These are phyloP conservation scores for Podospora anserina DNA, from an alignment of 495 filamentous ascomycete genomes.

Conservation along the genomic window DNA sequence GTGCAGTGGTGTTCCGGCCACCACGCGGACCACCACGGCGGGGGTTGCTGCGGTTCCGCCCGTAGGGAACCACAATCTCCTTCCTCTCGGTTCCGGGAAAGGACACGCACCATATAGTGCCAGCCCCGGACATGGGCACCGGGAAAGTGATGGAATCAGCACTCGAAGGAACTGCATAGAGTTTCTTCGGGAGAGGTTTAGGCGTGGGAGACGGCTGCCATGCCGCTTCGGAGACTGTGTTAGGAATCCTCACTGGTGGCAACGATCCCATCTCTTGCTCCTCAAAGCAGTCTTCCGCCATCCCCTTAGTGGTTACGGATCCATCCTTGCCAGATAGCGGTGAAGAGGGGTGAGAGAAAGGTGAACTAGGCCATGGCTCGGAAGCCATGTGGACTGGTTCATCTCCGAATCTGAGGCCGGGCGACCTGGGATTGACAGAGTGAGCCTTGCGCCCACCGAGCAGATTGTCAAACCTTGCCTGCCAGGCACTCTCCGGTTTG, in stretches of 20 bases:
- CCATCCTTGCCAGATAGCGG: constrained; percentile 15
- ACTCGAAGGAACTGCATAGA: constrained; percentile 34
- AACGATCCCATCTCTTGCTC: constrained; percentile 78
- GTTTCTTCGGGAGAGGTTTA: constrained; percentile 38
- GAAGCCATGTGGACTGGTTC: background rate
- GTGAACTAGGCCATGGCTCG: constrained; percentile 31
- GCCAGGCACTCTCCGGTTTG: constrained; percentile 51
- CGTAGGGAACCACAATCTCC: constrained; percentile 38
- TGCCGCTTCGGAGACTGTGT: constrained; percentile 51
- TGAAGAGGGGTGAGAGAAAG: constrained; percentile 44
- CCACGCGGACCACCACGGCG: constrained; percentile 40
- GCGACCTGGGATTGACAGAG: constrained; percentile 50
- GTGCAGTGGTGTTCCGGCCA: constrained; percentile 23
- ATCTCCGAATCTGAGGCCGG: constrained; percentile 55
- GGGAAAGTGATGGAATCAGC: constrained; percentile 43
- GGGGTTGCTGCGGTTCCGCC: constrained; percentile 46
- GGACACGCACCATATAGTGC: constrained; percentile 42
- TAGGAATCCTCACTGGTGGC: constrained; percentile 65
- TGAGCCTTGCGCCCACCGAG: constrained; percentile 58
- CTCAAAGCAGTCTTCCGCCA: constrained; percentile 77
- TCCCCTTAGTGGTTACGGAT: constrained; percentile 52
- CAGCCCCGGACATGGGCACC: constrained; percentile 37
- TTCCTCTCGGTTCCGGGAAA: constrained; percentile 42
- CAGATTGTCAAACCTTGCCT: constrained; percentile 70
- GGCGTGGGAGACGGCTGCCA: constrained; percentile 46